These are phyloP conservation scores for Apiospora arundinis DNA, from an alignment of 2,329 filamentous ascomycete genomes.

Conservation along the genomic window DNA sequence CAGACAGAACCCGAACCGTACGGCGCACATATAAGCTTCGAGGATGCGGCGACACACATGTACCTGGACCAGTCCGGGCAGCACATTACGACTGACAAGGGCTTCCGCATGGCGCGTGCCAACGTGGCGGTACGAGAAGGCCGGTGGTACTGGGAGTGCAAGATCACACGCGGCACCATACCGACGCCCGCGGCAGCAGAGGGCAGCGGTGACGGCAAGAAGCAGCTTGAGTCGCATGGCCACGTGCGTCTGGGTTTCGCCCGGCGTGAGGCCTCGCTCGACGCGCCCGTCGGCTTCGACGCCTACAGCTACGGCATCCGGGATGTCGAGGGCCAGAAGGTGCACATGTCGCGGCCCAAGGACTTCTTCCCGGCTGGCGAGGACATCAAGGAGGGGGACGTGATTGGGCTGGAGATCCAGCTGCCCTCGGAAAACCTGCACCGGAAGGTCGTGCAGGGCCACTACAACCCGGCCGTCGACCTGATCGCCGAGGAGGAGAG, in stretches of 20 bases:
- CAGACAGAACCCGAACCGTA: conserved; percentile 87
- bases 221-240: conserved; percentile 53
- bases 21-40: conserved; percentile 85
- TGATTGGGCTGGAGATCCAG: conserved; percentile 88
- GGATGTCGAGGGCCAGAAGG: conserved; percentile 88
- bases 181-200: conserved; percentile 48
- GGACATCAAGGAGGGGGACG: conserved; percentile 85
- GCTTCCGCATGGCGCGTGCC: conserved; percentile 87
- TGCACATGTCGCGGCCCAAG: conserved; percentile 92
- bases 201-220: conserved; percentile 37
- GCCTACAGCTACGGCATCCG: conserved; percentile 94
- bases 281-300: conserved; percentile 85
- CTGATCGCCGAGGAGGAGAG: conserved; percentile 61
- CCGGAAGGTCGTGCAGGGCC: conserved; percentile 83
- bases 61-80: conserved; percentile 78
- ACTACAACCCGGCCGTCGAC: conserved; percentile 87
- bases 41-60: conserved; percentile 87
- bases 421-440: conserved; percentile 86
- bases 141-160: conserved; percentile 93
- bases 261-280: conserved; percentile 78
- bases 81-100: conserved; percentile 87
- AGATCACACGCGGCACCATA: conserved; percentile 78
- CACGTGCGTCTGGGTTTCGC: conserved; percentile 89
- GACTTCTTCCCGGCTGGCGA: conserved; percentile 83
- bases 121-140: conserved; percentile 92